phyloP scores from a whole-genome alignment of 1,284 basidiomycete species.

The Puccinia coronata region DNA sequence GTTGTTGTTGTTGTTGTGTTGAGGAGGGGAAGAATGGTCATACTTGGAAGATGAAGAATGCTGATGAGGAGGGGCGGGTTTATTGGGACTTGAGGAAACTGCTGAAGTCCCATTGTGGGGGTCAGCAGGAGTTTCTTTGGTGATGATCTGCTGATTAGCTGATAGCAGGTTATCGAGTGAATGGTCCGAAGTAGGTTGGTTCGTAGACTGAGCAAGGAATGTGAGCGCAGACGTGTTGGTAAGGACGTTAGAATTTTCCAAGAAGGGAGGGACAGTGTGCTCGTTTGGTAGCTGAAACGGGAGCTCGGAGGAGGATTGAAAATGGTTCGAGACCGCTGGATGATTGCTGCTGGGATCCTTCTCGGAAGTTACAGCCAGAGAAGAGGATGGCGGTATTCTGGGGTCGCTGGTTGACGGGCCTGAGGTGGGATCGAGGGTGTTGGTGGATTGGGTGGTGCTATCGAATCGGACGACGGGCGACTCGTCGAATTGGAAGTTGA shows the following conservation, averaged over 20 bases:
- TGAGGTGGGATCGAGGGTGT: neutral
- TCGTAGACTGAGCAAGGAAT: neutral
- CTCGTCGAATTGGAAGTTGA: conserved; percentile 41
- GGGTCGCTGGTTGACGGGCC: neutral
- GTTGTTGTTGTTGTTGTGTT: neutral
- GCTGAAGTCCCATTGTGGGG: neutral
- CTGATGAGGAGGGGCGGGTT: neutral
- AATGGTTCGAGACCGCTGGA: neutral
- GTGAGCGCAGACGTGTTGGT: neutral
- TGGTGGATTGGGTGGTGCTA: conserved; percentile 19
- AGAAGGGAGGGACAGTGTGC: neutral
- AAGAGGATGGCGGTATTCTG: neutral
- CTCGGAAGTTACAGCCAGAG: neutral
- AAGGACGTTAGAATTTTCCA: neutral
- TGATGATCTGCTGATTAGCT: neutral
- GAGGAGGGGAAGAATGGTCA: neutral
- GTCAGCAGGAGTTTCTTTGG: neutral
- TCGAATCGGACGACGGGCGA: neutral
- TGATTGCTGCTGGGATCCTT: conserved; percentile 1
- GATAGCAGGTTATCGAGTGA: neutral
- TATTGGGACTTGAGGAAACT: neutral
- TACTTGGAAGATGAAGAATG: neutral
- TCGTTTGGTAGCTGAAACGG: conserved; percentile 19
- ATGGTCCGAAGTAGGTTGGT: conserved; percentile 2
- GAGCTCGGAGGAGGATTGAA: conserved; percentile 9